Evolutionary conservation across 2,329 filamentous ascomycete species (phyloP), one percentile per base, ranked within the genome.

Genomic region (Aspergillus ochraceoroseus): DNA sequence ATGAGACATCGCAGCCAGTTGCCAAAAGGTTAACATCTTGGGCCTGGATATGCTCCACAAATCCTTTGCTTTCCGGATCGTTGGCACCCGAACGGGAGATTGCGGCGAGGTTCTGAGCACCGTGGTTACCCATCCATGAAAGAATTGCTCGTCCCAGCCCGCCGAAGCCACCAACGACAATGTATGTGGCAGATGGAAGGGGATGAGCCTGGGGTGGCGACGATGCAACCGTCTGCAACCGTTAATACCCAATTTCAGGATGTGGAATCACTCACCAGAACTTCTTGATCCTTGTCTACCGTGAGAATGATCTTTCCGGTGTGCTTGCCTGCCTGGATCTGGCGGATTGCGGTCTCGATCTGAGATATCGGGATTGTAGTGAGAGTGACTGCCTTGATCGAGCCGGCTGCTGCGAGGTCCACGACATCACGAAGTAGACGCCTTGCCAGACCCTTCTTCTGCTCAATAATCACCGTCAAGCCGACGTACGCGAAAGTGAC

Each of bases 251-350:
- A 26, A 6, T 2, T 22, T 33, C 12, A 5, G 8, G 12, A 18
- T 4, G n/a, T 15, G 13, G 5, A 2, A 4, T 17, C 7, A 36
- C 33, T 17, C 5, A 48, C 46, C 35, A 23, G 30, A 9, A 46
- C 46, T 15, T 27, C 14, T 4, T 44, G 41, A 17, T 40, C 29
- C 7, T 33, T 23, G 8, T 35, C 34, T 4, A 44, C 39, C 13
- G 40, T 41, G 9, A 48, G 31, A 3, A 70, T 61, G 2, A 69
- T 48, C 48, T 70, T 70, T 5, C 68, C 67, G 2, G 62, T 58
- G 32, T 68, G 65, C 8, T 55, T 56, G 0, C 66, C 63, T 7
- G 49, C 39, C 12, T 59, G 58, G 28, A 70, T 57, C 38, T 50
- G 53, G 4, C 50, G 32, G 19, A 68, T 49, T 0, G 62, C 64